These are phyloP conservation scores for Hamigera avellanea DNA, from an alignment of 495 filamentous ascomycete genomes.

Conservation along the genomic window DNA sequence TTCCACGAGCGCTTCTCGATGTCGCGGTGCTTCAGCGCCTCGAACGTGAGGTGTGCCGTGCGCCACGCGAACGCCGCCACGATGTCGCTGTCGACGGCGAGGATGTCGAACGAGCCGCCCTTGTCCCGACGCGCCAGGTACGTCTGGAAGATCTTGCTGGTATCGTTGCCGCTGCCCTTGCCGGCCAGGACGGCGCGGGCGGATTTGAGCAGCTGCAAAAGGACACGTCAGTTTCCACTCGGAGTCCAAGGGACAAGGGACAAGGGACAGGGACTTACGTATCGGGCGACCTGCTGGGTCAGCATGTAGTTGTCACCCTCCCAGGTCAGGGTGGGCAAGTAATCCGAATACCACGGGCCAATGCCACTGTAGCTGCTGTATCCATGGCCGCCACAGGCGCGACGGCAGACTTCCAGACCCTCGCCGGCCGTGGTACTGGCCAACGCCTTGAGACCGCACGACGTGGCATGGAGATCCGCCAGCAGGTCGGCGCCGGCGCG, in stretches of 20 bases:
- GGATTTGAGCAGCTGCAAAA: constrained; percentile 42
- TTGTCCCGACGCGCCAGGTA: constrained; percentile 51
- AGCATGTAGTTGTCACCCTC: constrained; percentile 70
- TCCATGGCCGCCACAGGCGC: constrained; percentile 65
- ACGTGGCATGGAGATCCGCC: constrained; percentile 63
- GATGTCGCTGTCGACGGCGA: constrained; percentile 49
- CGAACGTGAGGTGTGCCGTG: constrained; percentile 56
- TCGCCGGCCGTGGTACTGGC: constrained; percentile 56
- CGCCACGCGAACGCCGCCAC: constrained; percentile 63
- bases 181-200: constrained; percentile 50
- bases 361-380: constrained; percentile 61
- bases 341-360: constrained; percentile 54
- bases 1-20: constrained; percentile 61
- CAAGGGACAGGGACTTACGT: constrained; percentile 24
- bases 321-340: constrained; percentile 55
- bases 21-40: constrained; percentile 59
- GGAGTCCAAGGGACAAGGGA: too few relatives aligned
- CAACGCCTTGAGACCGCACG: constrained; percentile 61
- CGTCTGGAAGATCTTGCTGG: constrained; percentile 41
- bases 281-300: constrained; percentile 66
- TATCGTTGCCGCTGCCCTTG: constrained; percentile 43
- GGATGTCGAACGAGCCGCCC: constrained; percentile 56
- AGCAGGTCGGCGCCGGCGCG: constrained; percentile 52
- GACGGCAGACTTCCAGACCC: constrained; percentile 57
- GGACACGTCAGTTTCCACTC: constrained; percentile 7